Evolutionary conservation across 2,329 filamentous ascomycete genomes (phyloP).

Genomic region (Monosporascus sp.): DNA sequence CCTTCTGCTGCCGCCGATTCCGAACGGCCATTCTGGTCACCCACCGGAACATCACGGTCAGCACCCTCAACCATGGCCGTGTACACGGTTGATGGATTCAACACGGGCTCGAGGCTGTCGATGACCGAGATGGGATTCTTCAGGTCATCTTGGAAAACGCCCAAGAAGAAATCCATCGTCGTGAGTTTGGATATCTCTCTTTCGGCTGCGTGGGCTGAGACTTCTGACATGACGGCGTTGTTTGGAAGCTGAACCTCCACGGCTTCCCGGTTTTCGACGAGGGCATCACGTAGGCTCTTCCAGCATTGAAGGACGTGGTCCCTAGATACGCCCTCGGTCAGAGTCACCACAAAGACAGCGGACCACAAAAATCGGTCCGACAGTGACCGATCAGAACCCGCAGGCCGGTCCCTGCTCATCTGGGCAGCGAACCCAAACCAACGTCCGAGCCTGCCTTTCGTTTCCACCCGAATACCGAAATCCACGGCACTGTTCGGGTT

Average conservation of each 20-base stretch:
- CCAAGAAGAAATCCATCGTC: conserved; percentile 93
- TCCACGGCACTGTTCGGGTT: conserved; percentile 52
- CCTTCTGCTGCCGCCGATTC: conserved; percentile 10
- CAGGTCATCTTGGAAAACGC: conserved; percentile 77
- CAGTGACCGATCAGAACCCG: conserved; percentile 32
- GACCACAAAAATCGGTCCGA: conserved; percentile 54
- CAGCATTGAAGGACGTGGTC: conserved; percentile 55
- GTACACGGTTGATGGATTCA: conserved; percentile 64
- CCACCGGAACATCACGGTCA: conserved; percentile 12
- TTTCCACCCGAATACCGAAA: conserved; percentile 41
- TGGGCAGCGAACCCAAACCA: conserved; percentile 48
- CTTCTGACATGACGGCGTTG: conserved; percentile 81
- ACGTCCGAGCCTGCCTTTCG: conserved; percentile 43
- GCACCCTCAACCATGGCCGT: conserved; percentile 20
- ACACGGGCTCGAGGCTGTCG: conserved; percentile 84
- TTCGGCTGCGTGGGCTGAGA: conserved; percentile 79
- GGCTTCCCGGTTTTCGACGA: conserved; percentile 34
- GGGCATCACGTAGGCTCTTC: conserved; percentile 51
- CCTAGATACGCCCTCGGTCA: conserved; percentile 46
- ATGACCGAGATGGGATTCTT: conserved; percentile 81
- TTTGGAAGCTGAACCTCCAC: conserved; percentile 64
- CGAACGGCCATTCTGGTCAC: conserved; percentile 7
- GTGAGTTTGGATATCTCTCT: conserved; percentile 88
- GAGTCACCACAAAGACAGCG: conserved; percentile 47
- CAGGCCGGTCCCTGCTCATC: conserved; percentile 33